Conservation (phyloP, 139 green algal species). For the Closterium sp. region DNA sequence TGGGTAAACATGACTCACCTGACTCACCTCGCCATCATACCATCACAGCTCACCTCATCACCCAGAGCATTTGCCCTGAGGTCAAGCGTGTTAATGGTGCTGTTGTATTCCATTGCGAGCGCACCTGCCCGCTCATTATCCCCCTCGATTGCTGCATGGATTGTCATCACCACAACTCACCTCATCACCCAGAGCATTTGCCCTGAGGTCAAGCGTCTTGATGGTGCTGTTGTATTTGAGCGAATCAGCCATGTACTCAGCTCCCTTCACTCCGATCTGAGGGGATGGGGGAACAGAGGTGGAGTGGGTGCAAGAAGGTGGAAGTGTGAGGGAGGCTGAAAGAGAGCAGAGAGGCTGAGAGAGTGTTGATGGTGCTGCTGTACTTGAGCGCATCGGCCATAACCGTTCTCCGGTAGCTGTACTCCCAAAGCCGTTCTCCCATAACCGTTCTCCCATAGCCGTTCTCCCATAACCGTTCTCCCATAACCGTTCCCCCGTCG, state of each 20-base stretch:
- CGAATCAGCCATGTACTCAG: constrained; percentile 53
- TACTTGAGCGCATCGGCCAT: constrained; percentile 59
- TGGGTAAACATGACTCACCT: too few relatives aligned
- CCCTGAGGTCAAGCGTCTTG: constrained; percentile 81
- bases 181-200: constrained; percentile 84
- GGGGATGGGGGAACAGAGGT: background rate
- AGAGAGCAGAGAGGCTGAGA: too few relatives aligned
- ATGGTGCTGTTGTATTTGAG: constrained; percentile 60
- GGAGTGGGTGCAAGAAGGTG: too few relatives aligned
- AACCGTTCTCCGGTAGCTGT: too few relatives aligned
- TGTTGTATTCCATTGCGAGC: too few relatives aligned
- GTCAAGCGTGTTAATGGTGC: constrained; percentile 66
- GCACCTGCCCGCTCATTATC: too few relatives aligned
- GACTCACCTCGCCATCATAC: too few relatives aligned
- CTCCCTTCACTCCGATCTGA: constrained; percentile 69
- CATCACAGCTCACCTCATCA: constrained; percentile 57
- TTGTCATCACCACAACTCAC: background rate
- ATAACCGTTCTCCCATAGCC: constrained; percentile 46
- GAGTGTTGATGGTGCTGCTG: constrained; percentile 36
- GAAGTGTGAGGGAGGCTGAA: too few relatives aligned
- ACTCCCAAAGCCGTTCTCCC: too few relatives aligned
- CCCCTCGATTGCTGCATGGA: background rate
- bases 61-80: constrained; percentile 87
- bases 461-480: too few relatives aligned
- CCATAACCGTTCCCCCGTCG: too few relatives aligned